Conservation (phyloP, 1,284 basidiomycete genomes). For the Earliella scabrosa region DNA sequence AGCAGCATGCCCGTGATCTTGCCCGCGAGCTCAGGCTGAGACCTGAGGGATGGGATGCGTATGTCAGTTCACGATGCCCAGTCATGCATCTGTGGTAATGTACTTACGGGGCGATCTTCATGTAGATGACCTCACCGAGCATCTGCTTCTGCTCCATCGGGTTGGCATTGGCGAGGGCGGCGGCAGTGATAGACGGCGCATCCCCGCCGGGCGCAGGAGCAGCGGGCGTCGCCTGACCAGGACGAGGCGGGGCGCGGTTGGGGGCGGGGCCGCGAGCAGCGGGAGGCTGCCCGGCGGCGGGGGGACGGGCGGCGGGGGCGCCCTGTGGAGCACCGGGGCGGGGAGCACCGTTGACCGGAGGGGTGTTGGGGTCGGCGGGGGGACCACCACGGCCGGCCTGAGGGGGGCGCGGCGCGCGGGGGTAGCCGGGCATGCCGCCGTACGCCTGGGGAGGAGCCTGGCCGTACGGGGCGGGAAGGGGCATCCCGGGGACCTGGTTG, state of each 20-base stretch:
- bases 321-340: slow-evolving; percentile 54
- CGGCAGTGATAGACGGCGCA: slow-evolving; percentile 45
- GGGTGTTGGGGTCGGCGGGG: slow-evolving; percentile 62
- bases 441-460: slow-evolving; percentile 73
- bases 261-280: slow-evolving; percentile 40
- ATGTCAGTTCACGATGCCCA: too few species aligned
- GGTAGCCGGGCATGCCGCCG: slow-evolving; percentile 67
- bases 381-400: slow-evolving; percentile 42
- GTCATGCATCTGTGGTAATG: too few species aligned
- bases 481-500: slow-evolving; percentile 78
- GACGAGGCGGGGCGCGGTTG: slow-evolving; percentile 19
- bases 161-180: slow-evolving; percentile 72
- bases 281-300: slow-evolving; percentile 27
- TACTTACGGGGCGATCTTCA: slow-evolving; percentile 82
- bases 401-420: slow-evolving; percentile 51
- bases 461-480: slow-evolving; percentile 70
- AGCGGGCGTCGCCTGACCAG: slow-evolving; percentile 41
- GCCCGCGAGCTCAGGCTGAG: slow-evolving; percentile 88
- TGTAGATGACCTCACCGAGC: slow-evolving; percentile 92
- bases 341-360: slow-evolving; percentile 52
- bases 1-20: slow-evolving; percentile 98
- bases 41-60: slow-evolving; percentile 45
- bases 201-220: slow-evolving; percentile 42
- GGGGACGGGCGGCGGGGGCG: slow-evolving; percentile 43
- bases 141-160: slow-evolving; percentile 97